Base-by-base conservation (phyloP, 169 alveolate species). In the Plasmodium gaboni region DNA sequence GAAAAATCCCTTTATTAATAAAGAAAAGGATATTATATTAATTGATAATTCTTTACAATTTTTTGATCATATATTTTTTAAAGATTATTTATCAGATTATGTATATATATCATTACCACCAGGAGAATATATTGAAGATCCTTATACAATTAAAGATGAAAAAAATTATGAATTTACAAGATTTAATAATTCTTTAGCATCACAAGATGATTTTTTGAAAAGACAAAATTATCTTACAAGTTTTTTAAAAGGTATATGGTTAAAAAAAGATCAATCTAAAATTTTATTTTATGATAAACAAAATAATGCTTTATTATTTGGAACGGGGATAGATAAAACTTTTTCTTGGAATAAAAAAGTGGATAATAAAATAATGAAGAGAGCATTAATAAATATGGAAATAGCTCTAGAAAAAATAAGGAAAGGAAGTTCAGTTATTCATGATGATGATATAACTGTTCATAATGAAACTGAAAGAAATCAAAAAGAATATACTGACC, bases 351-450 rank as follows among this genome's bases (percentile, higher is more conserved):
- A 91, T 15, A 72, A 61, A 15, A 61, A 85, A 17, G 91, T 73
- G 2, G 55, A 55, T 19, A 53, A 17, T 53, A 70, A 65, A 17
- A 61, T 76, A 15, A 74, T 76, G 91, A 73, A 67, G 32, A 50
- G 88, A 24, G 94, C 94, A n/a, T 24, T 91, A 32, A 64, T 91
- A 24, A 87, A 65, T 57, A 87, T 91, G 92, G 94, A 91, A n/a
- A 91, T 91, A 78, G 92, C 94, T 12, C 55, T 68, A 17, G 94
- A 91, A 78, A 78, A 86, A 26, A 55, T 74, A 28, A 57, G 94
- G 13, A 69, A 76, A 24, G 94, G 94, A 4, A 78, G 89, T 26
- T 83, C 80, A 9, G 24, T 71, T 17, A 26, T 65, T 1, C 22
- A 17, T 12, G 78, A 63, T 10, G 90, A 91, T 8, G 74, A 72